Conservation (phyloP, 2,329 filamentous ascomycete genomes). For the Fusarium chaquense region DNA sequence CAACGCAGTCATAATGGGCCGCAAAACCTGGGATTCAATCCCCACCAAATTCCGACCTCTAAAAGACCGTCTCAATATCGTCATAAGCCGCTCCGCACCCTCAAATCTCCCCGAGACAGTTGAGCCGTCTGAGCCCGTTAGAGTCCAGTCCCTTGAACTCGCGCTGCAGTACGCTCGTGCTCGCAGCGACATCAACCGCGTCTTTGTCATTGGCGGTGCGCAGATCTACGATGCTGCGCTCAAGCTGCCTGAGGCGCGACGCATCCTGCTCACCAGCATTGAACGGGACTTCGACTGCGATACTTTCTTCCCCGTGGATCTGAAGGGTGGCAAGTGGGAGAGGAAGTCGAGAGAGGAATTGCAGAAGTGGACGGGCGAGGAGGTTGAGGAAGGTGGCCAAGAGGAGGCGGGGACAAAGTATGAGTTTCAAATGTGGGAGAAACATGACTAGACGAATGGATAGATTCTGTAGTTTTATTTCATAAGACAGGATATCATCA, state of each 20-base stretch:
- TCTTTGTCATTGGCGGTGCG: conserved; percentile 91
- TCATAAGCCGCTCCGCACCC: conserved; percentile 72
- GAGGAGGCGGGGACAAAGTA: conserved; percentile 75
- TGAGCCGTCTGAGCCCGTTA: conserved; percentile 59
- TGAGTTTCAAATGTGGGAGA: conserved; percentile 81
- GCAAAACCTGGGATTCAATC: conserved; percentile 96
- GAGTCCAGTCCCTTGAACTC: conserved; percentile 68
- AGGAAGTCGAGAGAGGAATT: conserved; percentile 65
- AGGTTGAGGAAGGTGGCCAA: conserved; percentile 65
- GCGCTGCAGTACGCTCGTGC: conserved; percentile 64
- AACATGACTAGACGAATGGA: conserved; percentile 46
- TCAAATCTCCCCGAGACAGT: conserved; percentile 20
- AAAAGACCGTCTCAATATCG: conserved; percentile 82
- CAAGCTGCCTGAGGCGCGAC: conserved; percentile 64
- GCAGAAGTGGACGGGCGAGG: conserved; percentile 74
- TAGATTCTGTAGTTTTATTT: neutral
- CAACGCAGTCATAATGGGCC: conserved; percentile 95
- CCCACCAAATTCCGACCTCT: conserved; percentile 83
- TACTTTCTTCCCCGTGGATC: conserved; percentile 74
- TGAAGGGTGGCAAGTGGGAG: conserved; percentile 67
- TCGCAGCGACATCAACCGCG: conserved; percentile 62
- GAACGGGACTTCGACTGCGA: conserved; percentile 79
- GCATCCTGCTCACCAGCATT: conserved; percentile 78
- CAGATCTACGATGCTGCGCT: conserved; percentile 85
- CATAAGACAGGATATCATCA: conserved; percentile 37